Percentiles rank a stretch among this genome's conserved stretches.
phyloP scores from a whole-genome alignment of 2,329 filamentous ascomycete genomes.

The Cladobotryum protrusum region DNA sequence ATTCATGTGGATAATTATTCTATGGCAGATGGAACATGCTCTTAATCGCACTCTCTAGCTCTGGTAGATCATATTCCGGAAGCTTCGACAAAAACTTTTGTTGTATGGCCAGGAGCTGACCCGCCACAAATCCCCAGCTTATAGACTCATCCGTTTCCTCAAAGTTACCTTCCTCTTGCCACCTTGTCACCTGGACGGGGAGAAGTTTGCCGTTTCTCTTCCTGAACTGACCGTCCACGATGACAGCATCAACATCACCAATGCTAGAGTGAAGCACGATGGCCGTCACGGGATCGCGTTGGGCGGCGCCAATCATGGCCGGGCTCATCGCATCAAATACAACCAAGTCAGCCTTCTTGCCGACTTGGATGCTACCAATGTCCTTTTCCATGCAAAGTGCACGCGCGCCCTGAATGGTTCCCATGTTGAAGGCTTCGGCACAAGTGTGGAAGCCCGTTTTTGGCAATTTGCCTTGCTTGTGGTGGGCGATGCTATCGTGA shows the following conservation, averaged over 20 bases:
- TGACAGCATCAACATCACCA: conserved; percentile 42
- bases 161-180: no score
- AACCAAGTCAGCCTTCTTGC: conserved; percentile 42
- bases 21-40: no score
- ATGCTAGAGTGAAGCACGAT: conserved; percentile 46
- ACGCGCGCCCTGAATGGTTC: conserved; percentile 39
- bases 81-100: no score
- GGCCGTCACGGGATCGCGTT: conserved; percentile 44
- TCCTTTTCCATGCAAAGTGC: conserved; percentile 35
- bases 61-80: no score
- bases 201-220: conserved; percentile 37
- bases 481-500: conserved; percentile 12
- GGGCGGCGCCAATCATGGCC: conserved; percentile 13
- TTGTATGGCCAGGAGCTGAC: no score
- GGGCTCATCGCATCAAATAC: conserved; percentile 34
- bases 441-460: conserved; percentile 13
- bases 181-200: neutral
- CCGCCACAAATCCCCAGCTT: no score
- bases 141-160: no score
- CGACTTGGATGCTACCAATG: conserved; percentile 39
- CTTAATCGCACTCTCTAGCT: no score
- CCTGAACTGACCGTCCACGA: conserved; percentile 41
- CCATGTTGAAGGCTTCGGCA: conserved; percentile 43
- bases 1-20: no score
- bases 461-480: neutral